These are phyloP conservation scores for Neurospora sp. DNA, from an alignment of 495 filamentous ascomycete genomes.

Conservation along the genomic window DNA sequence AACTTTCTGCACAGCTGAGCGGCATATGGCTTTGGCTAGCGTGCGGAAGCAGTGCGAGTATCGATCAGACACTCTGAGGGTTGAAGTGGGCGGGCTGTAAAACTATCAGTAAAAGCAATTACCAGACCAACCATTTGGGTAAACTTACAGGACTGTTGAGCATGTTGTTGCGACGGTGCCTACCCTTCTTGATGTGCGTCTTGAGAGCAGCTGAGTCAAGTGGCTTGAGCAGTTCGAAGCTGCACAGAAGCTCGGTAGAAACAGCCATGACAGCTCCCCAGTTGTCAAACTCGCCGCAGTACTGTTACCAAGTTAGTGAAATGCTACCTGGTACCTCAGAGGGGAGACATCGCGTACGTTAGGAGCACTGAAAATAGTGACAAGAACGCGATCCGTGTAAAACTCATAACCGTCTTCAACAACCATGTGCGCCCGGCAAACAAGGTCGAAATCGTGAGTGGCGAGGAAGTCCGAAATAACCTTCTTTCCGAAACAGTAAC, in stretches of 20 bases:
- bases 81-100: constrained; percentile 34
- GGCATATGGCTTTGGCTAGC: background rate
- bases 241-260: constrained; percentile 83
- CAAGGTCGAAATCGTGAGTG: constrained; percentile 91
- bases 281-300: constrained; percentile 98
- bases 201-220: constrained; percentile 95
- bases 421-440: constrained; percentile 98
- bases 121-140: background rate
- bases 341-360: constrained; percentile 56
- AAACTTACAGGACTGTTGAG: constrained; percentile 81
- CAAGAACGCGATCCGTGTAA: constrained; percentile 88
- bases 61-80: constrained; percentile 42
- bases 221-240: constrained; percentile 94
- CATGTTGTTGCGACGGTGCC: constrained; percentile 81
- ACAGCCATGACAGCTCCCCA: constrained; percentile 99
- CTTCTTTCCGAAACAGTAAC: constrained; percentile 97
- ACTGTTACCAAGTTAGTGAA: constrained; percentile 41
- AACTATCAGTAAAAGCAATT: constrained; percentile 9
- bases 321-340: background rate
- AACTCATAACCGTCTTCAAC: constrained; percentile 99
- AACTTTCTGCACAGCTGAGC: background rate
- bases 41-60: background rate
- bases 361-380: constrained; percentile 95
- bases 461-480: constrained; percentile 96
- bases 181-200: constrained; percentile 97